Percentiles rank a stretch among this genome's conserved stretches.
Evolutionary conservation across 2,329 filamentous ascomycete species (phyloP).

Genomic region (Penicillium sp.): DNA sequence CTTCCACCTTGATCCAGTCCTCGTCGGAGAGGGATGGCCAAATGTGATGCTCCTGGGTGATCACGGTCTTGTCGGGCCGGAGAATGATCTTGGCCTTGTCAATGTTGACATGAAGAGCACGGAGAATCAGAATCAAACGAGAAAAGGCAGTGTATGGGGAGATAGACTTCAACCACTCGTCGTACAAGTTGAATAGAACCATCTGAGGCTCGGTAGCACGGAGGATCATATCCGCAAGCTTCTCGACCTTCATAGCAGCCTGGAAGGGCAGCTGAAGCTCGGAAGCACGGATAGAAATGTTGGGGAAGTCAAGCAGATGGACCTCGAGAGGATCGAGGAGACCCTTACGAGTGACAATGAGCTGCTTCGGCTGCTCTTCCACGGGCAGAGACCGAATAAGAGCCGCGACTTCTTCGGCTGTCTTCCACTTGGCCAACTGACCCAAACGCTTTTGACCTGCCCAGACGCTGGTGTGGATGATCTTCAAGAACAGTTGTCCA

Average conservation of each 20-base stretch:
- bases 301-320: slow-evolving; percentile 95
- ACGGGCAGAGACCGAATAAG: slow-evolving; percentile 92
- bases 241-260: slow-evolving; percentile 99
- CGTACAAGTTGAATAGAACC: slow-evolving; percentile 98
- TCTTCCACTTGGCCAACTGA: slow-evolving; percentile 99
- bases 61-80: slow-evolving; percentile 93
- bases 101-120: slow-evolving; percentile 93
- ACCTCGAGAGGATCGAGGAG: slow-evolving; percentile 94
- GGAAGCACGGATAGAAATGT: slow-evolving; percentile 96
- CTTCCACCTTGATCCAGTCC: slow-evolving; percentile 99
- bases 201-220: slow-evolving; percentile 98
- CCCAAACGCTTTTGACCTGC: slow-evolving; percentile 98
- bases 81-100: slow-evolving; percentile 97
- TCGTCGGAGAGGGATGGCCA: slow-evolving; percentile 94
- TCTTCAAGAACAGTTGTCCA: slow-evolving; percentile 96
- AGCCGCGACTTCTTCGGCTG: slow-evolving; percentile 97
- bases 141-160: slow-evolving; percentile 99
- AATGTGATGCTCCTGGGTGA: slow-evolving; percentile 98
- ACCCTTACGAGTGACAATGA: slow-evolving; percentile 97
- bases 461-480: slow-evolving; percentile 99
- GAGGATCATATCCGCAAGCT: slow-evolving; percentile 97
- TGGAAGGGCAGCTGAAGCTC: slow-evolving; percentile 98
- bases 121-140: slow-evolving; percentile 83
- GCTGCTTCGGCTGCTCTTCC: slow-evolving; percentile 97
- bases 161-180: slow-evolving; percentile 97